A percentile compares a stretch with the other conserved stretches of the same genome.
phyloP scores from a whole-genome alignment of 2,329 filamentous ascomycete species.

The Sporothrix inflata region DNA sequence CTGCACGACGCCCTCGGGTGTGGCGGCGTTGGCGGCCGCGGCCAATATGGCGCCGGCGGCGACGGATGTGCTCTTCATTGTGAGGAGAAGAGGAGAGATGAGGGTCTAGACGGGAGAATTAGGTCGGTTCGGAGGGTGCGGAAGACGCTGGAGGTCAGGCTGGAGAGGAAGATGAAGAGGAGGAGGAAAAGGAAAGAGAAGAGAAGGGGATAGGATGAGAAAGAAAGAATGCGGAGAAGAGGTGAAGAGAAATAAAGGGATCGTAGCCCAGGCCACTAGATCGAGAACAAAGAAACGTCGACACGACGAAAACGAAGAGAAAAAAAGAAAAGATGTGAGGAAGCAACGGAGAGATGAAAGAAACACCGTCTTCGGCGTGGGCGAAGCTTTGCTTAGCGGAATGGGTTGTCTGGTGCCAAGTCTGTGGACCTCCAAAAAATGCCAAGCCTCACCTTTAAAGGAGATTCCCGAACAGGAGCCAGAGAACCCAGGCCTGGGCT shows the following conservation, averaged over 20 bases:
- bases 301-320: not conserved
- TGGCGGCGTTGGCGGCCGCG: conserved; percentile 33
- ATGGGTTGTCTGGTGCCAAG: conserved; percentile 19
- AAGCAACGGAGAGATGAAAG: conserved; percentile 1
- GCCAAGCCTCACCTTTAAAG: conserved; percentile 11
- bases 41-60: conserved; percentile 36
- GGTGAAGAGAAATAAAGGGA: not conserved
- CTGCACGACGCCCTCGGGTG: conserved; percentile 46
- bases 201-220: not conserved
- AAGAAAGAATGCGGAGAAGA: conserved; percentile 11
- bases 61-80: conserved; percentile 37
- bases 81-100: not conserved
- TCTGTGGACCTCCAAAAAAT: not conserved
- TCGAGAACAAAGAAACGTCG: conserved; percentile 4
- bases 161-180: not conserved
- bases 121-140: not conserved
- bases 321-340: not conserved
- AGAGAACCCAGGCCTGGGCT: not conserved
- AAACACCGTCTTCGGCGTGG: not conserved
- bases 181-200: not conserved
- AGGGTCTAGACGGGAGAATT: not conserved
- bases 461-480: not conserved
- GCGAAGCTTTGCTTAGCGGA: conserved; percentile 16
- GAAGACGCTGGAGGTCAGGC: not conserved
- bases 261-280: not conserved